A percentile compares a stretch with the other conserved stretches of the same genome.
phyloP scores from a whole-genome alignment of 768 basidiomycete species.

The Gloeophyllum trabeum region DNA sequence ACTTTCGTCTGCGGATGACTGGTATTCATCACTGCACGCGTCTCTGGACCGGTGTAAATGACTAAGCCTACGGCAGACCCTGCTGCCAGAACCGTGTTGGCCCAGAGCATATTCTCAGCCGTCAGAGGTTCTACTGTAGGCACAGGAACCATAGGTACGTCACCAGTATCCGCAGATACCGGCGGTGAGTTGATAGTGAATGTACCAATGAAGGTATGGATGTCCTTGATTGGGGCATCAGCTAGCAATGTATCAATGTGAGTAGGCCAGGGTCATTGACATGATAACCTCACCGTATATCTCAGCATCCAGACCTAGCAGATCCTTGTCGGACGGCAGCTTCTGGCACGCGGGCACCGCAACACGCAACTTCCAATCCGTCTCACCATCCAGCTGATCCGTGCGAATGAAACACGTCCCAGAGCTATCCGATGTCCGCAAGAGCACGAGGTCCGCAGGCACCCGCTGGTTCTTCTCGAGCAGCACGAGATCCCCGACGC shows the following conservation, averaged over 20 bases:
- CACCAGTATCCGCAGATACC: conserved; percentile 13
- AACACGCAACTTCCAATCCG: conserved; percentile 95
- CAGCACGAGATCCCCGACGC: conserved; percentile 83
- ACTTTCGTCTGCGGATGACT: conserved; percentile 94
- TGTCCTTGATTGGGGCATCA: conserved; percentile 93
- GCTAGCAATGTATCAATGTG: conserved; percentile 30
- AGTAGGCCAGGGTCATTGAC: conserved; percentile 7
- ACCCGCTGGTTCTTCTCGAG: conserved; percentile 97
- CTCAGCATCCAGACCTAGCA: conserved; percentile 67
- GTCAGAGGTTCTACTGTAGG: conserved; percentile 74
- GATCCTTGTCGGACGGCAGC: conserved; percentile 40
- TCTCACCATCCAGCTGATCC: conserved; percentile 97
- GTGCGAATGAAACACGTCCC: conserved; percentile 97
- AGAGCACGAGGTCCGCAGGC: conserved; percentile 85
- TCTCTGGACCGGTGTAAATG: conserved; percentile 90
- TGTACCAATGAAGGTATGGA: conserved; percentile 90
- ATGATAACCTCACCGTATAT: conserved; percentile 58
- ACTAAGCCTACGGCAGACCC: conserved; percentile 90
- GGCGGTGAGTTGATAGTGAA: conserved; percentile 60
- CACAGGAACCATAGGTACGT: conserved; percentile 25
- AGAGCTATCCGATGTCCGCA: conserved; percentile 78
- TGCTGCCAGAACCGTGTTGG: conserved; percentile 94
- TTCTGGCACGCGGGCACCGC: conserved; percentile 81
- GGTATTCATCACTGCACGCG: conserved; percentile 97
- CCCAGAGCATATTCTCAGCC: conserved; percentile 93